Percentiles rank a stretch among this genome's conserved stretches.
phyloP scores from a whole-genome alignment of 2,329 filamentous ascomycete genomes.

The Colletotrichum noveboracense region DNA sequence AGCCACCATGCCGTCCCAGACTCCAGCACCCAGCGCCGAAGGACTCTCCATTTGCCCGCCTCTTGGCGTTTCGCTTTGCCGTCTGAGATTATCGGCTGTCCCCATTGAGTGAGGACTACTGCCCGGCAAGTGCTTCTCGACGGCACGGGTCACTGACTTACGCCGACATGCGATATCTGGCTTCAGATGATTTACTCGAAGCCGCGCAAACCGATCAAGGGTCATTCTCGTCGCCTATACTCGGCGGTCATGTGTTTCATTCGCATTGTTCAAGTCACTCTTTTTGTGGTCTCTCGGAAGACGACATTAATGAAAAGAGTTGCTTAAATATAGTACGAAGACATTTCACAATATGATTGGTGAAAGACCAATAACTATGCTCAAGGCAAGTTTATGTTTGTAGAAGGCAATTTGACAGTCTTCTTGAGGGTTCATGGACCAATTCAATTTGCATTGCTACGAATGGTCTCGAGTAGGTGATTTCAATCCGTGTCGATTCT shows the following conservation, averaged over 20 bases:
- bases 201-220: neutral
- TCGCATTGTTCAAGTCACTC: fast-evolving
- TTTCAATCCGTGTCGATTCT: neutral
- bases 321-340: neutral
- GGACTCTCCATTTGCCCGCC: neutral
- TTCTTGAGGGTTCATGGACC: neutral
- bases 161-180: neutral
- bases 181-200: neutral
- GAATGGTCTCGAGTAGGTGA: neutral
- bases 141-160: neutral
- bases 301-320: neutral
- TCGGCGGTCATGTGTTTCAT: neutral
- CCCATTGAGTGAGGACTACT: neutral
- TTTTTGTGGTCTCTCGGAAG: neutral
- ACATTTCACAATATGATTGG: neutral
- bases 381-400: too few relatives aligned
- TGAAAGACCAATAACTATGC: neutral
- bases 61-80: constrained; percentile 9
- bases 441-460: neutral
- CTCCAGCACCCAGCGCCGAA: neutral
- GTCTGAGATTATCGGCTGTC: neutral
- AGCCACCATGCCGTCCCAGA: neutral
- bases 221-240: neutral
- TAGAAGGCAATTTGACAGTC: neutral
- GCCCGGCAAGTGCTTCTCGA: neutral